Conservation (phyloP, 768 basidiomycete species). For the Macrolepiota albuminosa region DNA sequence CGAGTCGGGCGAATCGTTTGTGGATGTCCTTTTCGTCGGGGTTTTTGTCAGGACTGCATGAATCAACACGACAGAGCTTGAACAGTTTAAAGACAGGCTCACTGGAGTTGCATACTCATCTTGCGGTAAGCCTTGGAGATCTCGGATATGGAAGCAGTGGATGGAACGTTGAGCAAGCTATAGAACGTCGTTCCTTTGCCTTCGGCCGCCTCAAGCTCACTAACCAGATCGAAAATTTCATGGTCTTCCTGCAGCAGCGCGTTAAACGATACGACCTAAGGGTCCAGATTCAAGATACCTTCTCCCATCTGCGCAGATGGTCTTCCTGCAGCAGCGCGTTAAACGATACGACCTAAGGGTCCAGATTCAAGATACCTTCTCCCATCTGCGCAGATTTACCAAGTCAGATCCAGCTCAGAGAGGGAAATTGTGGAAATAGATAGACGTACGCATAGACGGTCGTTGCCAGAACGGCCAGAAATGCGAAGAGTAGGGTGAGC, state of each 20-base stretch:
- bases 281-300: slow-evolving; percentile 35
- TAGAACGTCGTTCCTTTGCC: slow-evolving; percentile 97
- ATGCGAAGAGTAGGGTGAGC: slow-evolving; percentile 37
- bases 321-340: slow-evolving; percentile 60
- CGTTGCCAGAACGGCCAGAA: slow-evolving; percentile 50
- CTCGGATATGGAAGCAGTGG: slow-evolving; percentile 68
- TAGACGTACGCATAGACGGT: slow-evolving; percentile 54
- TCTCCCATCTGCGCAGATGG: slow-evolving; percentile 66
- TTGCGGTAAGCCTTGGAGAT: slow-evolving; percentile 90
- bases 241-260: slow-evolving; percentile 72
- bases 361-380: slow-evolving; percentile 45
- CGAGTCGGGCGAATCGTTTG: slow-evolving; percentile 89
- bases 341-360: background rate
- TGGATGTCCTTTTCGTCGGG: slow-evolving; percentile 76
- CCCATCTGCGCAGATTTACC: slow-evolving; percentile 46
- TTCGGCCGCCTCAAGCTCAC: slow-evolving; percentile 74
- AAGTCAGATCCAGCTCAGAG: background rate
- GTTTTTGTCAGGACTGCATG: slow-evolving; percentile 91
- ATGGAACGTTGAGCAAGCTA: slow-evolving; percentile 81
- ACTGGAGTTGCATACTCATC: slow-evolving; percentile 90
- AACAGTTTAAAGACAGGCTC: slow-evolving; percentile 24
- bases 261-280: background rate
- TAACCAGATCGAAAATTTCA: slow-evolving; percentile 94
- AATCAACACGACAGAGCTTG: background rate
- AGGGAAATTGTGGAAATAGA: background rate